Evolutionary conservation across 768 basidiomycete genomes (phyloP), one percentile per base, ranked within the genome.

Genomic region (Dacryopinax primogenitus): DNA sequence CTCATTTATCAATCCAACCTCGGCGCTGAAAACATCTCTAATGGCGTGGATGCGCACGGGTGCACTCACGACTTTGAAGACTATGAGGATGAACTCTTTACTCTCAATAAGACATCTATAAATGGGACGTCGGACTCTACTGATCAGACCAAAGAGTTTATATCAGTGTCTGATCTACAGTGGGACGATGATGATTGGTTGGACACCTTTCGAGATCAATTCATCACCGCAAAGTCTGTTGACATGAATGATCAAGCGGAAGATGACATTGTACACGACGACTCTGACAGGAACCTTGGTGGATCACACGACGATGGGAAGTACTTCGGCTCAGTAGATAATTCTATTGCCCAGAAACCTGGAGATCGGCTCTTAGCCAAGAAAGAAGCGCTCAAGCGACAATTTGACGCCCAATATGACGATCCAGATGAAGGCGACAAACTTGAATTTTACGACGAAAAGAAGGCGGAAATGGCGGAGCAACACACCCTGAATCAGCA

Each of bases 351-450:
- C 69, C 73, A 62, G 67, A 58, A 58, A 30, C 15, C 51, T 30
- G 15, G 13, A 23, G 73, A 65, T 33, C 79, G 82, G 1, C 84
- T 97, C 35, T 84, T 87, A 9, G 81, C 82, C 33, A 97, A 95
- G 78, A 97, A 97, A 77, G 91, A 90, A 70, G 84, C 81, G 1
- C 82, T 97, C 66, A 96, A 96, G 76, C 85, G 86, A 69, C 94
- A 95, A 74, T 99, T 99, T 73, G 91, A 99, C 75, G 90, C 92
- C 70, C 88, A 95, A 75, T 97, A 97, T 74, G 92, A 96, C 73
- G 91, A 93, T 69, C 88, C 89, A 1, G 87, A 89, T 45, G 71
- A 68, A 34, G 74, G 70, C 18, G 76, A 73, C 33, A 87, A 89
- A 70, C 76, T 84, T 73, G 90, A 92, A 71, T 96, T 96, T 71